Evolutionary conservation across 192 early-diverging fungal genomes (phyloP), one percentile per base, ranked within the genome.

Genomic region (Spizellomyces sp.): DNA sequence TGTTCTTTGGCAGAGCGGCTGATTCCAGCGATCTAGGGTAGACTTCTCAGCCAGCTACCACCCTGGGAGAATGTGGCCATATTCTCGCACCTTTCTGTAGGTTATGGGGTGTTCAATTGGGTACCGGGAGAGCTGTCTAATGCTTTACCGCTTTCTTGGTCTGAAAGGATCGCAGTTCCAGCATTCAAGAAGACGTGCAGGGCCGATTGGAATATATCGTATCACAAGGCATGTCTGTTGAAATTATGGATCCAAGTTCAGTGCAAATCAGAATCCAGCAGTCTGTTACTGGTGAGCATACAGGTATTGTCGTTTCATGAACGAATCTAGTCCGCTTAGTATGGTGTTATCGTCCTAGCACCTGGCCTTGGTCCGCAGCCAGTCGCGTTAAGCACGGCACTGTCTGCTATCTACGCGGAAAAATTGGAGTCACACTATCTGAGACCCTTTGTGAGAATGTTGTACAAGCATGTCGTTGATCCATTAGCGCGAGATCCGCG

Each of bases 151-250:
- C 61, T 8, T 65, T 74, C 17, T 14, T 19, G 17, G 41, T 62
- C 4, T 58, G 58, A 27, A 8, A 50, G 22, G 36, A 68, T 5
- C 42, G 48, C 14, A 15, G 60, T 43, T 22, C 27, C 15, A 10
- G 22, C 4, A 56, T 62, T 41, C 54, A 47, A 19, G 46, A n/a
- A 5, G 66, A 62, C 19, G 15, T 68, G 9, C 45, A 45, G 15
- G 56, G 52, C 60, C 73, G 73, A 9, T 61, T 75, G 58, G 73
- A 75, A 45, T 75, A 75, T 19, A 63, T 75, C 36, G 47, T 75
- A 52, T 67, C 73, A 10, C 62, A 75, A 36, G 66, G 47, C 2
- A 48, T 75, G 2, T 43, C 45, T 8, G 45, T 75, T n/a, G 66
- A 75, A 10, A 17, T 64, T 14, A 41, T 27, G 10, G 27, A 55